Evolutionary conservation across 495 filamentous ascomycete species (phyloP).

Genomic region (Tuber indicum): DNA sequence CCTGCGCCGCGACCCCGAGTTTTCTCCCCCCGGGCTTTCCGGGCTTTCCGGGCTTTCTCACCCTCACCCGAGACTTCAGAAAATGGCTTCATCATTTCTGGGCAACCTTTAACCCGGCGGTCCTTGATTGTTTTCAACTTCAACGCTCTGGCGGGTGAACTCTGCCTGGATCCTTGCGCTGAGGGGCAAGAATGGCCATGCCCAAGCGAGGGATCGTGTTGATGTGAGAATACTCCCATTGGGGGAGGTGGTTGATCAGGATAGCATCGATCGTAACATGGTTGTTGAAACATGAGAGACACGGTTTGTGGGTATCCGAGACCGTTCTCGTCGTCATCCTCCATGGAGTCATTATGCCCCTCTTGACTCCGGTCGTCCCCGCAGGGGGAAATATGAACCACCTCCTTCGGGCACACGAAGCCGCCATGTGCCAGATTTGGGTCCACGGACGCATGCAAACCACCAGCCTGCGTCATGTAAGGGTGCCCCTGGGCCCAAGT

Average conservation of each 20-base stretch:
- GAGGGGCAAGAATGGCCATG: neutral
- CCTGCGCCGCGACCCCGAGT: slow-evolving; percentile 14
- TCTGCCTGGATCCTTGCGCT: neutral
- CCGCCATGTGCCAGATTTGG: neutral
- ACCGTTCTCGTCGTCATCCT: neutral
- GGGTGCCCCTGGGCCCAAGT: neutral
- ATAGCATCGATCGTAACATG: neutral
- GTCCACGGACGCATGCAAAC: neutral
- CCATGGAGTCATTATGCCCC: neutral
- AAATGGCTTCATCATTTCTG: slow-evolving; percentile 28
- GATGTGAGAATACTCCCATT: neutral
- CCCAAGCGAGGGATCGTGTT: neutral
- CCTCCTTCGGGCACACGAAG: neutral
- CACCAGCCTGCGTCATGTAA: neutral
- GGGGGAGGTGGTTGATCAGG: neutral
- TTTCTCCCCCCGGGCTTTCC: neutral
- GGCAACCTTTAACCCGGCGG: neutral
- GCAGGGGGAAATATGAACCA: neutral
- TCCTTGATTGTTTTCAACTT: neutral
- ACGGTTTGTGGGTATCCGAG: neutral
- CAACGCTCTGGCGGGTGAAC: neutral
- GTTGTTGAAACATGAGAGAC: neutral
- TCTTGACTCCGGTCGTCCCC: neutral
- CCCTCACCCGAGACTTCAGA: neutral
- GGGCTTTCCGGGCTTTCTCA: slow-evolving; percentile 9